Conservation (phyloP, 2,329 filamentous ascomycete genomes). For the Apiospora phragmitis region DNA sequence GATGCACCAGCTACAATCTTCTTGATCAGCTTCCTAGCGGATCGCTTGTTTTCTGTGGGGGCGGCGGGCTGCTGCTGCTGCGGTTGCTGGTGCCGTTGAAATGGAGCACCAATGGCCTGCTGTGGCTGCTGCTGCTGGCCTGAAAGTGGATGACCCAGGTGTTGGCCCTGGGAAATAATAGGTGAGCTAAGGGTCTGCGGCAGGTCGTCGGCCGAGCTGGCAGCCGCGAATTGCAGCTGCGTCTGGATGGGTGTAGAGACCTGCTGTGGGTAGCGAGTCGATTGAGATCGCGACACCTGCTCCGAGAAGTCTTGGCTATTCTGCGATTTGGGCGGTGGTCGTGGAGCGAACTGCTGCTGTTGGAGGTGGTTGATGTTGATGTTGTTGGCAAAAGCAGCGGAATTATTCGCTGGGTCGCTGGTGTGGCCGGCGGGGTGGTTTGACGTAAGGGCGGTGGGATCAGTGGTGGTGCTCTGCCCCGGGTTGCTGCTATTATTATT, state of each 20-base stretch:
- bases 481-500: conserved; percentile 11
- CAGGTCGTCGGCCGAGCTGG: conserved; percentile 45
- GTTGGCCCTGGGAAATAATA: conserved; percentile 17
- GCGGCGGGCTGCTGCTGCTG: conserved; percentile 21
- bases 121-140: conserved; percentile 16
- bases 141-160: conserved; percentile 23
- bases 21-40: conserved; percentile 55
- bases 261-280: conserved; percentile 27
- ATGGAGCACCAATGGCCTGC: conserved; percentile 12
- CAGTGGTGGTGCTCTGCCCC: background rate
- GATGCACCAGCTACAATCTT: conserved; percentile 42
- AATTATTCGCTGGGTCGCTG: conserved; percentile 28
- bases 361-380: conserved; percentile 20
- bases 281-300: conserved; percentile 50
- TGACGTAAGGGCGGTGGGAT: conserved; percentile 15
- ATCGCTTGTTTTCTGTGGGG: conserved; percentile 46
- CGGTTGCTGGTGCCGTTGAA: conserved; percentile 16
- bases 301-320: conserved; percentile 47
- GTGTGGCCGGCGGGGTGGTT: conserved; percentile 38
- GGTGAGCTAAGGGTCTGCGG: conserved; percentile 24
- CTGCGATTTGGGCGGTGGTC: conserved; percentile 30
- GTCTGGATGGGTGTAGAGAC: conserved; percentile 11
- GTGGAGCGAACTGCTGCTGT: conserved; percentile 21
- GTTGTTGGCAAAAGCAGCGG: conserved; percentile 24
- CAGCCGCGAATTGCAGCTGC: conserved; percentile 36